Evolutionary conservation across 495 filamentous ascomycete genomes (phyloP), one percentile per base, ranked within the genome.

Genomic region (Tuber microsphaerosporum): DNA sequence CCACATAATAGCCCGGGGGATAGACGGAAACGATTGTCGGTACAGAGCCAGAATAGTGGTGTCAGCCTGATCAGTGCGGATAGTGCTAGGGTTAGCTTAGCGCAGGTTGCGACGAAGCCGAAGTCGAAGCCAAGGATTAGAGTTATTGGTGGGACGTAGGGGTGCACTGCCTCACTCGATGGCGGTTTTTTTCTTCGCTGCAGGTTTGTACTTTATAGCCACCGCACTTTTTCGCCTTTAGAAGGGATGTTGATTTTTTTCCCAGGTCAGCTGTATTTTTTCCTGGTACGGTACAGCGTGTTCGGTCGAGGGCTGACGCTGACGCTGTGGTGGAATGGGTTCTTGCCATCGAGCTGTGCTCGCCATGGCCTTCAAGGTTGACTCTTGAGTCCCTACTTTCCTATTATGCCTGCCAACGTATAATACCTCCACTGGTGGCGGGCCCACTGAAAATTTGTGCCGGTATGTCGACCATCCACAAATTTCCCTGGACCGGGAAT

Each of bases 101-200:
- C 77, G 0, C 77, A 79, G 34, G 77, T 79, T 46, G 77, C 77
- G 31, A 79, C 78, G 73, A 78, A 77, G 43, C 77, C 77, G 41
- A 77, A 79, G 46, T 79, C 77, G 19, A 79, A 70, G 39, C 77
- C 77, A 22, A 79, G 72, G 34, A 43, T 79, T 19, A 76, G 78
- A 48, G 74, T 79, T 19, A 79, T 79, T n/a, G 56, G 56, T 65
- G 56, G 56, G 26, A 17, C 14, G 12, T 65, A 65, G 26, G 31
- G 56, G 14, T 31, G 56, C 56, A 65, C 56, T 19, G 26, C 56
- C 56, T 65, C 56, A 4, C 1, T 65, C 26, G 26, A 34, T 17
- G 26, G 26, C 56, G 0, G 3, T 34, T 65, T 65, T 17, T 7
- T 65, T 34, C 26, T 1, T 34, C 34, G 56, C 26, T 65, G 56